Conservation (phyloP, 2,329 filamentous ascomycete genomes). For the Sclerotinia nivalis region DNA sequence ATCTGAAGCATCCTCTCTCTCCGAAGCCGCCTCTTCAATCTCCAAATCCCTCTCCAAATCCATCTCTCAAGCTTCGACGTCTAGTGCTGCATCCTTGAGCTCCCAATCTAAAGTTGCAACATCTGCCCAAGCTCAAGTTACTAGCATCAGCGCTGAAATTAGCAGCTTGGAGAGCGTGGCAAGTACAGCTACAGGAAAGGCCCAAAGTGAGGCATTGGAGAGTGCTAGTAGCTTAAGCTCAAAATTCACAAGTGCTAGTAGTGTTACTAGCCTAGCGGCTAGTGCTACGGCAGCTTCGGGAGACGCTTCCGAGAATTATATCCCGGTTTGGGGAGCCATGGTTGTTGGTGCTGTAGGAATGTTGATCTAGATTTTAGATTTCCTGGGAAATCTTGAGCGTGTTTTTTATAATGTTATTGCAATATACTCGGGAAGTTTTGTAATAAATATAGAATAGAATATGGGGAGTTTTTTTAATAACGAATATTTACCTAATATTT, state of each 20-base stretch:
- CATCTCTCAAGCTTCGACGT: neutral
- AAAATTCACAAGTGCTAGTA: neutral
- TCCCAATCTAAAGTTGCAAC: neutral
- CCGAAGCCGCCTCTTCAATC: neutral
- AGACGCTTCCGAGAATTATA: neutral
- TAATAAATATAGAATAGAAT: neutral
- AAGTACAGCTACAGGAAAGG: constrained; percentile 4
- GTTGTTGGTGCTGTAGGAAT: neutral
- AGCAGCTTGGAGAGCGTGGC: constrained; percentile 6
- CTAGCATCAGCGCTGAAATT: neutral
- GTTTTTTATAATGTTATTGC: neutral
- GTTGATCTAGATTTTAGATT: neutral
- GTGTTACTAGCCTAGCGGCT: neutral
- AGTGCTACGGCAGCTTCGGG: neutral
- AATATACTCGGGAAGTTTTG: neutral
- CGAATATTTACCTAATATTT: accelerated
- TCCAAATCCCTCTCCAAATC: constrained; percentile 9
- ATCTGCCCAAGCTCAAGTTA: neutral
- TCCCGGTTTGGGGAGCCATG: neutral
- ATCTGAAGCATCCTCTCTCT: constrained; percentile 12
- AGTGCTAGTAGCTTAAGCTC: constrained; percentile 11
- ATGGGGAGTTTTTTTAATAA: neutral
- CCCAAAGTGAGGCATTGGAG: constrained; percentile 1
- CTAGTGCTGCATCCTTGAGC: neutral
- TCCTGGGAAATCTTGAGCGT: neutral